Percentiles rank a stretch among this genome's conserved stretches.
Evolutionary conservation across 768 basidiomycete species (phyloP).

Genomic region (Tulasnella sp.): DNA sequence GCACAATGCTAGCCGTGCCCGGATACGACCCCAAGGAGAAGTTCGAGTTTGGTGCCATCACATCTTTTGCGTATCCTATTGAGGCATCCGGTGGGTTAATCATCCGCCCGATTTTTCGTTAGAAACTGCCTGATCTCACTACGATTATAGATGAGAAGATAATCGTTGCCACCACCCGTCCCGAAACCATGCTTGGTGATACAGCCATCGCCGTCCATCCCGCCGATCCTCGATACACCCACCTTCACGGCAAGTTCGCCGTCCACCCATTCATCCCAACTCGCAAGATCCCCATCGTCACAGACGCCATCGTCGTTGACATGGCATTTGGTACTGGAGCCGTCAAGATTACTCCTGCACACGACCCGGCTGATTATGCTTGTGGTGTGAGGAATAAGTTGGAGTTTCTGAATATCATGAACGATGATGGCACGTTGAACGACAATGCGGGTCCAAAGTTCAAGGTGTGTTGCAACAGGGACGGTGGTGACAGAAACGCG

Average conservation of each 20-base stretch:
- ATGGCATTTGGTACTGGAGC: slow-evolving; percentile 97
- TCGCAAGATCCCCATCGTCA: slow-evolving; percentile 78
- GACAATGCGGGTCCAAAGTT: slow-evolving; percentile 74
- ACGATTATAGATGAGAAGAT: slow-evolving; percentile 63
- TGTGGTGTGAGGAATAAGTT: slow-evolving; percentile 81
- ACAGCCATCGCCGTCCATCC: slow-evolving; percentile 96
- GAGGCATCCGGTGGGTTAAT: slow-evolving; percentile 59
- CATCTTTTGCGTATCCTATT: slow-evolving; percentile 90
- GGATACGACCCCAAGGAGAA: slow-evolving; percentile 93
- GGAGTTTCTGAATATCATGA: slow-evolving; percentile 87
- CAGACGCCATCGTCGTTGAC: slow-evolving; percentile 75
- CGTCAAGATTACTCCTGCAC: slow-evolving; percentile 97
- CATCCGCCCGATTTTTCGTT: not conserved
- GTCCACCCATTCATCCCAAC: slow-evolving; percentile 74
- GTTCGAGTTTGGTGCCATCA: slow-evolving; percentile 94
- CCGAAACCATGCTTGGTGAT: slow-evolving; percentile 98
- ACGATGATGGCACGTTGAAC: slow-evolving; percentile 95
- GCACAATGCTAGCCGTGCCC: slow-evolving; percentile 79
- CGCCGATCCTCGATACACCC: slow-evolving; percentile 83
- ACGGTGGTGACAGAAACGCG: no score
- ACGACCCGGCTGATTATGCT: slow-evolving; percentile 95
- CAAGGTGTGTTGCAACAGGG: slow-evolving; percentile 42
- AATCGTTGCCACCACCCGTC: slow-evolving; percentile 92
- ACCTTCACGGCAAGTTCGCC: slow-evolving; percentile 89
- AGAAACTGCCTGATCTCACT: not conserved